Conservation (phyloP, 2,329 filamentous ascomycete genomes). For the Paecilomyces dactylethromorphus region DNA sequence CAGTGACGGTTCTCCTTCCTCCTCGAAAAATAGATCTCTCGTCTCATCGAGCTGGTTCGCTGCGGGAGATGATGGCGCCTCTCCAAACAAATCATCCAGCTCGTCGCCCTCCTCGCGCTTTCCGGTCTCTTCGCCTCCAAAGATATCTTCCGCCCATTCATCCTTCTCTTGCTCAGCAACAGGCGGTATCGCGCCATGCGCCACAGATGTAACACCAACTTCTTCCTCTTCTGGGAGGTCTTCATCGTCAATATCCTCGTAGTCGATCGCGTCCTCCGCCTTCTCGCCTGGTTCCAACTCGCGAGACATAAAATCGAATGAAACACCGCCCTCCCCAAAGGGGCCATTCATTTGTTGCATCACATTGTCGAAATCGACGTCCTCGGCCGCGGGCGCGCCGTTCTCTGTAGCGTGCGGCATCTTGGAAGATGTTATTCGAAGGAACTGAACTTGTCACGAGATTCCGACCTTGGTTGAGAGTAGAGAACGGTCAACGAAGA, state of each 20-base stretch:
- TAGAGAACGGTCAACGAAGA: background rate
- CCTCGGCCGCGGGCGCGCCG: constrained; percentile 21
- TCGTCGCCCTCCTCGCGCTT: constrained; percentile 28
- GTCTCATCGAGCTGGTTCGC: constrained; percentile 23
- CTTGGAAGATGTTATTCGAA: constrained; percentile 4
- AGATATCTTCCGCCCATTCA: constrained; percentile 20
- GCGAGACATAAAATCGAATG: constrained; percentile 34
- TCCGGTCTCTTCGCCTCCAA: constrained; percentile 15
- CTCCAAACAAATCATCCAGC: constrained; percentile 45
- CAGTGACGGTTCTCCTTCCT: constrained; percentile 14
- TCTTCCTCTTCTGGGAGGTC: constrained; percentile 72
- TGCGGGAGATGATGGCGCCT: constrained; percentile 31
- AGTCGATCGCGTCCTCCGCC: constrained; percentile 87
- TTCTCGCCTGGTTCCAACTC: constrained; percentile 58
- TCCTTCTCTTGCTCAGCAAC: constrained; percentile 46
- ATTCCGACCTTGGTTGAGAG: background rate
- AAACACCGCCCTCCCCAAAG: constrained; percentile 20
- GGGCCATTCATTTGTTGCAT: constrained; percentile 37
- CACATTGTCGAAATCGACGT: constrained; percentile 35
- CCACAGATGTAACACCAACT: constrained; percentile 8
- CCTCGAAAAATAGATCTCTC: constrained; percentile 26
- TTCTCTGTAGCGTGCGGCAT: constrained; percentile 35
- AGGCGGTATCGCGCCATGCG: constrained; percentile 51
- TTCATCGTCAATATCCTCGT: constrained; percentile 83
- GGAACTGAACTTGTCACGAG: background rate